These are phyloP conservation scores for Trichoderma cornu-damae DNA, from an alignment of 2,329 filamentous ascomycete genomes.

Conservation along the genomic window DNA sequence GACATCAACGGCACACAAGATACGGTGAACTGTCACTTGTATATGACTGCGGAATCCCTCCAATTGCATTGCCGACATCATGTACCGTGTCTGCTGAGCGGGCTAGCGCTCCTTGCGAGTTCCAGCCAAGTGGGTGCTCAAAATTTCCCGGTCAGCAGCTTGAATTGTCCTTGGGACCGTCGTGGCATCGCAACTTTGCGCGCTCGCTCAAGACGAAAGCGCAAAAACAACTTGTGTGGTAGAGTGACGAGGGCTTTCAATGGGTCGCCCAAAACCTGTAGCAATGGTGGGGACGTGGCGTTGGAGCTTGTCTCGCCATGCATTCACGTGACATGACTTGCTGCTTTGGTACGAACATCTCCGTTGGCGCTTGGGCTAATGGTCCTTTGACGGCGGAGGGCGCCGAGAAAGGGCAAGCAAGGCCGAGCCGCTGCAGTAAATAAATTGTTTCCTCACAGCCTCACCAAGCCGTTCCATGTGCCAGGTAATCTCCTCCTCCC, in stretches of 20 bases:
- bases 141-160: slow-evolving; percentile 5
- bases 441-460: neutral
- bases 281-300: neutral
- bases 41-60: neutral
- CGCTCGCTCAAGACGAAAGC: too few species aligned
- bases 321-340: neutral
- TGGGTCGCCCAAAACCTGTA: neutral
- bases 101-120: neutral
- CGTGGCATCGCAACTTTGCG: neutral
- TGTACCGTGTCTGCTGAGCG: slow-evolving; percentile 3
- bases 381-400: neutral
- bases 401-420: neutral
- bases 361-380: neutral
- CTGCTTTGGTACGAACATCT: neutral
- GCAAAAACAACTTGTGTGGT: too few species aligned
- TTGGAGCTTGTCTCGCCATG: neutral
- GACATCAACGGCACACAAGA: too few species aligned
- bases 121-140: slow-evolving; percentile 10
- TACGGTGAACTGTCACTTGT: neutral
- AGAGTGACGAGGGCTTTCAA: neutral
- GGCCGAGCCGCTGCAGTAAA: neutral
- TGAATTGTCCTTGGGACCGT: neutral
- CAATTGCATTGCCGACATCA: slow-evolving; percentile 13
- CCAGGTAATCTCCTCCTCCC: neutral
- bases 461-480: neutral